Evolutionary conservation across 176 grass and related monocot species (phyloP).

Genomic region (Tillandsia leiboldiana): DNA sequence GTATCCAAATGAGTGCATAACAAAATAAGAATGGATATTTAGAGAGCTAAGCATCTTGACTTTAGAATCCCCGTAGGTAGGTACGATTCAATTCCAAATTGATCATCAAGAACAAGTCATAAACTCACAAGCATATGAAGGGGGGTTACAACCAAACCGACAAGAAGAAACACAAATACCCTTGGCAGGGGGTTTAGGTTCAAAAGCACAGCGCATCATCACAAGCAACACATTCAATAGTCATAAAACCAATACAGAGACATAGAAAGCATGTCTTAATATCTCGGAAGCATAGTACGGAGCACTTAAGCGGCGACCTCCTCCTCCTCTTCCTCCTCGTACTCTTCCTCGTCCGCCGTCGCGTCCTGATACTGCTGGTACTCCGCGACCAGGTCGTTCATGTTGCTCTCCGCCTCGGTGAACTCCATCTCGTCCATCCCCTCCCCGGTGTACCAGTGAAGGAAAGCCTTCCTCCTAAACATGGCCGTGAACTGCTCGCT

Average conservation of each 20-base stretch:
- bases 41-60: background rate
- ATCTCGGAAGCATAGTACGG: background rate
- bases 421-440: slow-evolving; percentile 99
- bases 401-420: slow-evolving; percentile 78
- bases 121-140: background rate
- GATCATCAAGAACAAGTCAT: background rate
- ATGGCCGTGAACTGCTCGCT: slow-evolving; percentile 94
- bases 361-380: slow-evolving; percentile 91
- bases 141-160: background rate
- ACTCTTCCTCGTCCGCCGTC: slow-evolving; percentile 43
- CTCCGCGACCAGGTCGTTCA: slow-evolving; percentile 78
- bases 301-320: slow-evolving; percentile 22
- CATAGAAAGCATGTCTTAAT: slow-evolving; percentile 8
- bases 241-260: slow-evolving; percentile 9
- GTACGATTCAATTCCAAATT: background rate
- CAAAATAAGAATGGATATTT: no score
- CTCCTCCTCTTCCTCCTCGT: slow-evolving; percentile 46
- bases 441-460: slow-evolving; percentile 95
- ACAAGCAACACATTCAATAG: slow-evolving; percentile 15
- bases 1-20: no score
- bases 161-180: background rate
- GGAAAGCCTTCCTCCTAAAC: slow-evolving; percentile 98
- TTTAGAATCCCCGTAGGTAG: background rate
- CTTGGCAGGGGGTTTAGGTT: slow-evolving; percentile 11
- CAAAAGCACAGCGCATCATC: slow-evolving; percentile 13